Conservation (phyloP, 2,329 filamentous ascomycete genomes). For the Alternaria metachromatica region DNA sequence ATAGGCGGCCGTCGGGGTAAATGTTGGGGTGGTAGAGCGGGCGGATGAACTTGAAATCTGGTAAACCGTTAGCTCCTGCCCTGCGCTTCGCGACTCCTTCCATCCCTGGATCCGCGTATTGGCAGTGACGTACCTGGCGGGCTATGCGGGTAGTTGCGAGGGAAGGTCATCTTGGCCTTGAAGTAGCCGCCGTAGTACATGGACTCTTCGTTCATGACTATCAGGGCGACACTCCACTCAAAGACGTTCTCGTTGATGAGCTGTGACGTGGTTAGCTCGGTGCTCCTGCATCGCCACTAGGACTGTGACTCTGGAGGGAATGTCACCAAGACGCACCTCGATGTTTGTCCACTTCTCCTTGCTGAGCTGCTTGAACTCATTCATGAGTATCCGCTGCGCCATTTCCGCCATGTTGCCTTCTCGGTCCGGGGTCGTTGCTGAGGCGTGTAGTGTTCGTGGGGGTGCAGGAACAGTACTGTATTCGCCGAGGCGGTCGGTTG, state of each 20-base stretch:
- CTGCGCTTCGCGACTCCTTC: background rate
- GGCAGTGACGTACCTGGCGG: constrained; percentile 66
- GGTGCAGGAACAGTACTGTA: constrained; percentile 10
- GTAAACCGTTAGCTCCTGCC: constrained; percentile 9
- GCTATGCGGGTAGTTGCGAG: constrained; percentile 84
- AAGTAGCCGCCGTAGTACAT: constrained; percentile 93
- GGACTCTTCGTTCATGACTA: constrained; percentile 91
- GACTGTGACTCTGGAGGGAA: background rate
- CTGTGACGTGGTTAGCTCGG: constrained; percentile 53
- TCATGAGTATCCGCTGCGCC: constrained; percentile 85
- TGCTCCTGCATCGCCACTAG: constrained; percentile 17
- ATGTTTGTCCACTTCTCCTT: constrained; percentile 96
- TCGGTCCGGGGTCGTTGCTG: constrained; percentile 5
- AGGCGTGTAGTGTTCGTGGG: constrained; percentile 16
- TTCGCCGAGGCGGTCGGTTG: background rate
- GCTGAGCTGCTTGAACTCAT: constrained; percentile 79
- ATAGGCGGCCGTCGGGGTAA: constrained; percentile 87
- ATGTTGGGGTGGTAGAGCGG: constrained; percentile 93
- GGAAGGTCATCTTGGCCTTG: constrained; percentile 87
- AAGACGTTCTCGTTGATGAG: constrained; percentile 83
- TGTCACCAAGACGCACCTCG: constrained; percentile 63
- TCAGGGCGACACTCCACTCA: constrained; percentile 85
- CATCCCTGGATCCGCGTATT: background rate
- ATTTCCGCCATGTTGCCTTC: constrained; percentile 35
- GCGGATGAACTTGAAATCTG: constrained; percentile 80